Percentiles rank a stretch among this genome's conserved stretches.
Conservation (phyloP, 768 basidiomycete species). For the Kwoniella pini region DNA sequence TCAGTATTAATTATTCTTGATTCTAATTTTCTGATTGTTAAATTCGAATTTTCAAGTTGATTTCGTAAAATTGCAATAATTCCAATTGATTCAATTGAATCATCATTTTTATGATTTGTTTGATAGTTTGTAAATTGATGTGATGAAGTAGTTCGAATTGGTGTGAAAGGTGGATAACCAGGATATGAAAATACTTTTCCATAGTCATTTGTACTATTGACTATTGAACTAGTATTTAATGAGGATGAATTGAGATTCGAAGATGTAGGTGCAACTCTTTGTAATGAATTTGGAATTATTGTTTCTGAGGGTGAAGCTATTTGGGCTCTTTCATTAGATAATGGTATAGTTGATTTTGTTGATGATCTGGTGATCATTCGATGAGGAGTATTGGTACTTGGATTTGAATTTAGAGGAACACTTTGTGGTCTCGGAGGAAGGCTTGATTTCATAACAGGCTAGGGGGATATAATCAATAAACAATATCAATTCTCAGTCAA, state of each 20-base stretch:
- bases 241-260: too few species aligned
- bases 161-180: not conserved
- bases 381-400: not conserved
- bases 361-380: slow-evolving; percentile 3
- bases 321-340: not conserved
- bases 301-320: not conserved
- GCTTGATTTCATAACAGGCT: not conserved
- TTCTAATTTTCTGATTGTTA: not conserved
- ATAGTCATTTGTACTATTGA: not conserved
- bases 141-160: not conserved
- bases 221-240: too few species aligned
- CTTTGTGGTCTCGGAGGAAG: not conserved
- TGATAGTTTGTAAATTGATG: too few species aligned
- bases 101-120: not conserved
- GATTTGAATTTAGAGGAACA: not conserved
- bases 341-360: not conserved
- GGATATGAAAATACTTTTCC: not conserved
- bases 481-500: too few species aligned
- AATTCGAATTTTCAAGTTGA: not conserved
- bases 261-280: too few species aligned
- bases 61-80: not conserved
- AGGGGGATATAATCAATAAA: too few species aligned
- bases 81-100: not conserved
- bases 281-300: too few species aligned
- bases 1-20: slow-evolving; percentile 2